Base-by-base conservation (phyloP, 176 grass and related monocot genomes). In the Carex parvula region DNA sequence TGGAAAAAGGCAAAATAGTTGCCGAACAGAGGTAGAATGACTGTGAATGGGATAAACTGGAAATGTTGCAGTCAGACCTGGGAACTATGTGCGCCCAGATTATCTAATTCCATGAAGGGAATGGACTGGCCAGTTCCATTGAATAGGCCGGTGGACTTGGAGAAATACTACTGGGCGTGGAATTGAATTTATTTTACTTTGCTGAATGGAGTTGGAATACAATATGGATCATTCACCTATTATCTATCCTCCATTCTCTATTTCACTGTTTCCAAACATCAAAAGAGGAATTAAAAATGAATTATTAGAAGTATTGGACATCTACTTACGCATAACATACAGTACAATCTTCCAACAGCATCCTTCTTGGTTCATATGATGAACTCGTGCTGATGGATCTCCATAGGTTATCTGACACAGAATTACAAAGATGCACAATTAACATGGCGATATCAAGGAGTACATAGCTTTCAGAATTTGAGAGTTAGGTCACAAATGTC, bases 331-430 rank as follows among this genome's bases (percentile, higher is more conserved):
- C 72, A 99, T 70, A 89, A 99, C 90, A 76, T 95, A 95, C 8
- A 95, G 78, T 81, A 87, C 46, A 89, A 90, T 88, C 57, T 99
- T 90, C 96, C 96, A 99, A 81, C 71, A 67, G 83, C 88, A 95
- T 85, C 87, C 89, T 86, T 86, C 35, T 90, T 92, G 96, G 35
- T 99, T 99, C 85, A 95, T 70, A 89, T 90, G 92, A 65, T 87
- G 84, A 61, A 99, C 24, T 32, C 96, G 84, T 41, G 86, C 91
- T 54, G 89, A 95, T 84, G 96, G 96, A 89, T 95, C 96, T 54
- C 96, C 93, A 87, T 99, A 99, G 60, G 96, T 99, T 90, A 99
- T 99, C 96, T 99, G 86, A 62, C 37, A 89, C 33, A 63, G 58
- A 91, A 55, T 88, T 48, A 83, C 2, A 48, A 81, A 85, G 82